phyloP scores from a whole-genome alignment of 768 basidiomycete genomes.

The Melanogaster broomeanus region DNA sequence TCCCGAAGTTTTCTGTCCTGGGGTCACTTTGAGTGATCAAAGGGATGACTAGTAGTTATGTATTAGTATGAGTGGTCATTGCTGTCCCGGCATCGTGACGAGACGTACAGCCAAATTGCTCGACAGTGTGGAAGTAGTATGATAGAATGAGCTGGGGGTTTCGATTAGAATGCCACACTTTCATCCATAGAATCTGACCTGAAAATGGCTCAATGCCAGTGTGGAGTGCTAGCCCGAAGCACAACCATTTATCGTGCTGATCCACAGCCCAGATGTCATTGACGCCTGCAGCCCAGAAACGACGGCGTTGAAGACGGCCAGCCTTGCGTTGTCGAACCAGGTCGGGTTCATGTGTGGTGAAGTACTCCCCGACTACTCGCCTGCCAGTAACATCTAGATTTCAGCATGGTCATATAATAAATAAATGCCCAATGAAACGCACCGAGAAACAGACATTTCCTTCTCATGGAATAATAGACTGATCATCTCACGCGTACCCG shows the following conservation, averaged over 20 bases:
- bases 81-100: constrained; percentile 1
- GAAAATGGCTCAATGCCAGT: constrained; percentile 1
- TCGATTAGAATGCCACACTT: constrained; percentile 1
- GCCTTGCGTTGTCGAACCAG: neutral
- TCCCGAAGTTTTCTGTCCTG: constrained; percentile 34
- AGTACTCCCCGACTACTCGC: too few relatives aligned
- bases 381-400: too few relatives aligned
- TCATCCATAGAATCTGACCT: neutral
- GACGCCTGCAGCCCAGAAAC: neutral
- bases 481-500: neutral
- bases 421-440: too few relatives aligned
- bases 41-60: neutral
- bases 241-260: constrained; percentile 4
- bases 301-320: neutral
- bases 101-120: neutral
- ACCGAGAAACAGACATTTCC: too few relatives aligned
- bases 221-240: neutral
- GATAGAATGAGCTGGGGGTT: constrained; percentile 1
- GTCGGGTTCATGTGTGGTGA: neutral
- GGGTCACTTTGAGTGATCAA: neutral
- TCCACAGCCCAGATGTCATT: neutral
- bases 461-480: constrained; percentile 1
- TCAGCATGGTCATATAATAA: too few relatives aligned
- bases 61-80: too few relatives aligned
- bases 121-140: neutral